A percentile compares a stretch with the other conserved stretches of the same genome.
Evolutionary conservation across 495 filamentous ascomycete genomes (phyloP).

Genomic region (Aspergillus nanangensis): DNA sequence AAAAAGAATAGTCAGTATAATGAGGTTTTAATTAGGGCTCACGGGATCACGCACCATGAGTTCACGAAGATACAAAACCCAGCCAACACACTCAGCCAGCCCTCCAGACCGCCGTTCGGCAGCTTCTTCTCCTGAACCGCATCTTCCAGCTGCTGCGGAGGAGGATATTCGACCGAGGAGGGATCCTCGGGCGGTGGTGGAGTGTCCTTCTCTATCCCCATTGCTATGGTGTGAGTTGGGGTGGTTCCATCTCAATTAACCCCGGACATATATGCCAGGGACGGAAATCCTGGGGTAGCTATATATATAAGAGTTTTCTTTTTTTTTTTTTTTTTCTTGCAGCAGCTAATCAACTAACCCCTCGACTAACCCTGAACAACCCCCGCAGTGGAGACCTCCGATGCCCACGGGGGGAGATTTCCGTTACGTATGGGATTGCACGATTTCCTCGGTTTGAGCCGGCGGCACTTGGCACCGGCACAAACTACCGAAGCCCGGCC

Average conservation of each 20-base stretch:
- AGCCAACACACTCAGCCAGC: conserved; percentile 24
- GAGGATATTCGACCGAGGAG: not conserved
- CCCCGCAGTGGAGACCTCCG: not conserved
- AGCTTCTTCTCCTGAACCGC: conserved; percentile 3
- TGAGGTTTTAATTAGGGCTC: too few relatives aligned
- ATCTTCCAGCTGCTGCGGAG: not conserved
- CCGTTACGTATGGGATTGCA: conserved; percentile 8
- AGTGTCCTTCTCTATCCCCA: not conserved
- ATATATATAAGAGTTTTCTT: too few relatives aligned
- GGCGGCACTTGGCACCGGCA: conserved; percentile 6
- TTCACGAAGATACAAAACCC: conserved; percentile 25
- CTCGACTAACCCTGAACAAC: too few relatives aligned
- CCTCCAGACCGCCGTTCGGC: conserved; percentile 25
- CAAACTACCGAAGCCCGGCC: not conserved
- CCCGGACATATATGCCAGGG: not conserved
- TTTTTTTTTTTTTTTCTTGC: too few relatives aligned
- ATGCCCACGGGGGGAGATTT: not conserved
- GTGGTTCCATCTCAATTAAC: not conserved
- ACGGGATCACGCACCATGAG: conserved; percentile 23
- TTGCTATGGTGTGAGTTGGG: not conserved
- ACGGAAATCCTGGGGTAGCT: not conserved
- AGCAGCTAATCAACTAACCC: not conserved
- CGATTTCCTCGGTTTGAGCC: conserved; percentile 21
- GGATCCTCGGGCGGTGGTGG: not conserved
- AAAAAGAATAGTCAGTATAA: not conserved